phyloP scores from a whole-genome alignment of 148 eudicot genomes.

The Arctostaphylos glauca region DNA sequence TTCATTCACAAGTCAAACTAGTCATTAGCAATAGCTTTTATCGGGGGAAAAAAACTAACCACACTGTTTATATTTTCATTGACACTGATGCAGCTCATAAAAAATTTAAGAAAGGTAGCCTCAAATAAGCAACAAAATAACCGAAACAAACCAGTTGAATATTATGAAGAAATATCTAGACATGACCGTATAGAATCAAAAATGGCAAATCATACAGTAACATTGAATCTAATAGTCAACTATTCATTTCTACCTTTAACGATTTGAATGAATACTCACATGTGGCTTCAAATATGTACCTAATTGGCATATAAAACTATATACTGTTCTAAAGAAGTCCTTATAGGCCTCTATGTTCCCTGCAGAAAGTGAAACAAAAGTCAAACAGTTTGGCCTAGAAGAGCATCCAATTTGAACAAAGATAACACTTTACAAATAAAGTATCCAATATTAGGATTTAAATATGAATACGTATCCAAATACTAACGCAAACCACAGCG shows the following conservation, averaged over 20 bases:
- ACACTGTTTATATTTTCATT: neutral
- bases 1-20: neutral
- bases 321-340: constrained; percentile 61
- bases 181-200: neutral
- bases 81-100: neutral
- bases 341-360: constrained; percentile 69
- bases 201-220: neutral
- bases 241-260: neutral
- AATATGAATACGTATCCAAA: neutral
- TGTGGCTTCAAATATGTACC: constrained; percentile 93
- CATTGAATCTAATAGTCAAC: neutral
- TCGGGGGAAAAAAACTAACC: neutral
- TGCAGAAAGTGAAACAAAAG: constrained; percentile 35
- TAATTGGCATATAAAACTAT: constrained; percentile 65
- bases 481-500: neutral
- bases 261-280: constrained; percentile 49
- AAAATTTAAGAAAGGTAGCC: neutral
- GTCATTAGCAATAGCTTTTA: neutral
- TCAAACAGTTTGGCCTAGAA: neutral
- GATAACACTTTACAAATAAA: neutral
- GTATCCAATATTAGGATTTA: neutral
- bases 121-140: neutral
- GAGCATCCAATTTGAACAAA: constrained; percentile 7
- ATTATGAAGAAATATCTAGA: neutral
- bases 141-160: neutral